phyloP scores from a whole-genome alignment of 1,139 yeast species.

The Geotrichum fermentans region DNA sequence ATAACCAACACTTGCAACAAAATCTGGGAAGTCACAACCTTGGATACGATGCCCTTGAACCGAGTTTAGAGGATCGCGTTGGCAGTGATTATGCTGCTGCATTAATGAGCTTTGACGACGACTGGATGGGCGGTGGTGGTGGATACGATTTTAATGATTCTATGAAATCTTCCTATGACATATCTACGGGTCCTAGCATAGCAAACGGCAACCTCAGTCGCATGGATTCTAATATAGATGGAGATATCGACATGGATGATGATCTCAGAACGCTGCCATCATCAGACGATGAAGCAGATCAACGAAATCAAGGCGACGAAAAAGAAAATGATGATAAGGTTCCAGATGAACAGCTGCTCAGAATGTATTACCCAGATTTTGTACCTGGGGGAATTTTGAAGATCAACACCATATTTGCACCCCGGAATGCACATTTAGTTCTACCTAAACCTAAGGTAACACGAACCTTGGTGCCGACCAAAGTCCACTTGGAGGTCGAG shows the following conservation, averaged over 20 bases:
- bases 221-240: not conserved
- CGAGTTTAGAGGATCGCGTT: conserved; percentile 21
- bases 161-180: conserved; percentile 6
- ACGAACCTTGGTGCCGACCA: conserved; percentile 61
- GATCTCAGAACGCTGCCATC: conserved; percentile 5
- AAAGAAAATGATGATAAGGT: conserved; percentile 22
- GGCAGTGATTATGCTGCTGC: conserved; percentile 23
- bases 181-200: not conserved
- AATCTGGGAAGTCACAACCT: not conserved
- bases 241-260: conserved; percentile 13
- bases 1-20: not conserved
- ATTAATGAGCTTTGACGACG: conserved; percentile 20
- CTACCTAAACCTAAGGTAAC: conserved; percentile 50
- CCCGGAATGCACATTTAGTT: conserved; percentile 52
- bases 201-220: not conserved
- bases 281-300: conserved; percentile 3
- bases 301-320: not conserved
- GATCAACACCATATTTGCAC: conserved; percentile 63
- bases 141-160: conserved; percentile 5
- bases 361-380: conserved; percentile 58
- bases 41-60: conserved; percentile 13
- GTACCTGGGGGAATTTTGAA: conserved; percentile 52
- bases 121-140: conserved; percentile 15
- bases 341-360: conserved; percentile 32
- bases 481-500: conserved; percentile 40